These are phyloP conservation scores for Boletellus ananas DNA, from an alignment of 768 basidiomycete species.

Conservation along the genomic window DNA sequence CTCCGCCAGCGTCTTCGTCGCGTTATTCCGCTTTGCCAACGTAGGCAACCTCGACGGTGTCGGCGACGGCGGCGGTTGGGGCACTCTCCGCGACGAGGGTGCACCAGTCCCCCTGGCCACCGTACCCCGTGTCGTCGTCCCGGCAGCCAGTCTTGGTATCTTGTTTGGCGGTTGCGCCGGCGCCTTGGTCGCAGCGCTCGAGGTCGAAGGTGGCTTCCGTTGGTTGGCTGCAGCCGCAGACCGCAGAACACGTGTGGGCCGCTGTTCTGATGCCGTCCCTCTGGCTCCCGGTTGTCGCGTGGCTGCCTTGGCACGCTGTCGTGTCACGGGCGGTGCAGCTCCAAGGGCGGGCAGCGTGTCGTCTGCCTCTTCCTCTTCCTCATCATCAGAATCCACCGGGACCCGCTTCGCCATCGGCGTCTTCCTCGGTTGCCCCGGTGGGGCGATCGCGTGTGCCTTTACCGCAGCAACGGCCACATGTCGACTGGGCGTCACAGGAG, in stretches of 20 bases:
- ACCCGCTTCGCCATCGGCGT: slow-evolving; percentile 75
- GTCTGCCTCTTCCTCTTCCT: slow-evolving; percentile 50
- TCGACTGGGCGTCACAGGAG: slow-evolving; percentile 79
- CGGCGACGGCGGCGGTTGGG: slow-evolving; percentile 56
- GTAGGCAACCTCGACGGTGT: slow-evolving; percentile 77
- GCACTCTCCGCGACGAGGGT: slow-evolving; percentile 34
- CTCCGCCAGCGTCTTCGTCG: slow-evolving; percentile 46
- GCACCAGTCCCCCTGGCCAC: slow-evolving; percentile 32
- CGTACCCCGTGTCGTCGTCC: slow-evolving; percentile 48
- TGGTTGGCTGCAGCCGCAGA: slow-evolving; percentile 58
- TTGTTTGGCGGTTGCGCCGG: slow-evolving; percentile 56
- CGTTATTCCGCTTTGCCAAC: slow-evolving; percentile 53
- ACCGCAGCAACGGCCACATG: slow-evolving; percentile 69
- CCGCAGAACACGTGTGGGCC: slow-evolving; percentile 70
- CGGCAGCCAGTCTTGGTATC: slow-evolving; percentile 61
- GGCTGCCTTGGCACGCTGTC: slow-evolving; percentile 37
- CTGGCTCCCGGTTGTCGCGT: slow-evolving; percentile 40
- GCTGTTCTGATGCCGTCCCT: slow-evolving; percentile 65
- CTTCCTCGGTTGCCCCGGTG: slow-evolving; percentile 84
- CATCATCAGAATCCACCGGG: slow-evolving; percentile 65
- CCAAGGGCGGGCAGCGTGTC: slow-evolving; percentile 65
- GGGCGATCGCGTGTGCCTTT: slow-evolving; percentile 65
- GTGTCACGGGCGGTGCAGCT: slow-evolving; percentile 38
- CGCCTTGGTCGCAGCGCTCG: slow-evolving; percentile 36
- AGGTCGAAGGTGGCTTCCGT: slow-evolving; percentile 46